Evolutionary conservation across 805 yeast genomes (phyloP).

Genomic region (Teunomyces aglyptinius): DNA sequence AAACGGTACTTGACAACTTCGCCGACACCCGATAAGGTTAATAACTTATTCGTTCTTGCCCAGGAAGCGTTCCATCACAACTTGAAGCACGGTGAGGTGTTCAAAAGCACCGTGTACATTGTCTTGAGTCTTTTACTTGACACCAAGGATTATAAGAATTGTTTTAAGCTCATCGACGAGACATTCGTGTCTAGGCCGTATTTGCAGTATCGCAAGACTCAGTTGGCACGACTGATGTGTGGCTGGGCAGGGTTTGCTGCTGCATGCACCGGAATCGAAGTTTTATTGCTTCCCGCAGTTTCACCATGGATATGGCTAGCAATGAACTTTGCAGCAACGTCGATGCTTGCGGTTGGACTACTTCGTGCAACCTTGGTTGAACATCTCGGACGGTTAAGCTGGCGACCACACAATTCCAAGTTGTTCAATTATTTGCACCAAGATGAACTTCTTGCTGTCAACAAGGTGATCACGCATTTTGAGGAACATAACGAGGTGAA

Average conservation of each 20-base stretch:
- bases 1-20: constrained; percentile 16
- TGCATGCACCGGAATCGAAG: constrained; percentile 21
- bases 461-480: constrained; percentile 36
- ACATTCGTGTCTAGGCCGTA: constrained; percentile 17
- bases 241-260: not conserved
- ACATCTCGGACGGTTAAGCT: constrained; percentile 30
- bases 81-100: not conserved
- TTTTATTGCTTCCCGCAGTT: constrained; percentile 13
- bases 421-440: constrained; percentile 26
- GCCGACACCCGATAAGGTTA: constrained; percentile 11
- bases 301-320: constrained; percentile 13
- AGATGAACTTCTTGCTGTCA: constrained; percentile 30
- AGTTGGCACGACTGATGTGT: not conserved
- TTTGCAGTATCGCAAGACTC: not conserved
- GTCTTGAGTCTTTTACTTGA: constrained; percentile 19
- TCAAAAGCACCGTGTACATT: constrained; percentile 2
- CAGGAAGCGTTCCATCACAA: not conserved
- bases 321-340: constrained; percentile 5
- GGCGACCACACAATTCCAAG: constrained; percentile 34
- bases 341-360: constrained; percentile 5
- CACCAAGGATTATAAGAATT: constrained; percentile 26
- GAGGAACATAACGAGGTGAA: constrained; percentile 45
- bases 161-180: constrained; percentile 27
- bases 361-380: constrained; percentile 9
- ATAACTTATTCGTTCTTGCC: not conserved